These are phyloP conservation scores for Amanita pseudoporphyria DNA, from an alignment of 768 basidiomycete genomes.

Conservation along the genomic window DNA sequence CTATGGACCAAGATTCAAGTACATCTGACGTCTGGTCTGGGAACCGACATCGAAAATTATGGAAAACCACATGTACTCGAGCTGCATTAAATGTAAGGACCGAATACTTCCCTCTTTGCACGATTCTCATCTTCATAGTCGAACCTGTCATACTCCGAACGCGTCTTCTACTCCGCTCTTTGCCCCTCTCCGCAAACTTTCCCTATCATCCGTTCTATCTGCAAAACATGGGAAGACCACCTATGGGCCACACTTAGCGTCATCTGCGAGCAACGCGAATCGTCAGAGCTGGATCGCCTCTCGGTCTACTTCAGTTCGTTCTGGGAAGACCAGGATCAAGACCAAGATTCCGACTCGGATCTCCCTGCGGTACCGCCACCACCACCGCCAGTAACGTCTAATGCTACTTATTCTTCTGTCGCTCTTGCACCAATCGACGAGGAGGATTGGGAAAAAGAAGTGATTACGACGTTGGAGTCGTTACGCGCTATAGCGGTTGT, in stretches of 20 bases:
- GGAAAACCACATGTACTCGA: constrained; percentile 81
- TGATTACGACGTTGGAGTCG: constrained; percentile 43
- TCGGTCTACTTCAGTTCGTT: constrained; percentile 48
- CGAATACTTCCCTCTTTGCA: not conserved
- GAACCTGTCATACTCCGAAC: constrained; percentile 58
- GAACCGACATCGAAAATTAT: constrained; percentile 67
- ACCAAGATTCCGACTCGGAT: constrained; percentile 14
- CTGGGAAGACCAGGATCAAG: constrained; percentile 50
- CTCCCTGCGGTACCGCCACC: not conserved
- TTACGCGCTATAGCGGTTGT: constrained; percentile 47
- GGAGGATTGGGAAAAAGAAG: constrained; percentile 60
- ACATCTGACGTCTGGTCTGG: constrained; percentile 58
- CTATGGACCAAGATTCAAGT: constrained; percentile 27
- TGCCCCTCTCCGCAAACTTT: constrained; percentile 63
- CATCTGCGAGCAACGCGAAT: constrained; percentile 74
- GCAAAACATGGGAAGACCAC: constrained; percentile 90
- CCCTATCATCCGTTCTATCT: constrained; percentile 57
- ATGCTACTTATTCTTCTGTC: not conserved
- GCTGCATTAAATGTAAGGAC: constrained; percentile 65
- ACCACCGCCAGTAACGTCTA: not conserved
- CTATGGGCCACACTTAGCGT: constrained; percentile 86
- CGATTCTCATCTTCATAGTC: constrained; percentile 26
- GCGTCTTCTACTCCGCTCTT: constrained; percentile 83
- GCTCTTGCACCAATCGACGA: constrained; percentile 26
- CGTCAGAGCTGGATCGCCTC: constrained; percentile 52